These are phyloP conservation scores for Linum usitatissimum DNA, from an alignment of 345 rosid species.

Conservation along the genomic window DNA sequence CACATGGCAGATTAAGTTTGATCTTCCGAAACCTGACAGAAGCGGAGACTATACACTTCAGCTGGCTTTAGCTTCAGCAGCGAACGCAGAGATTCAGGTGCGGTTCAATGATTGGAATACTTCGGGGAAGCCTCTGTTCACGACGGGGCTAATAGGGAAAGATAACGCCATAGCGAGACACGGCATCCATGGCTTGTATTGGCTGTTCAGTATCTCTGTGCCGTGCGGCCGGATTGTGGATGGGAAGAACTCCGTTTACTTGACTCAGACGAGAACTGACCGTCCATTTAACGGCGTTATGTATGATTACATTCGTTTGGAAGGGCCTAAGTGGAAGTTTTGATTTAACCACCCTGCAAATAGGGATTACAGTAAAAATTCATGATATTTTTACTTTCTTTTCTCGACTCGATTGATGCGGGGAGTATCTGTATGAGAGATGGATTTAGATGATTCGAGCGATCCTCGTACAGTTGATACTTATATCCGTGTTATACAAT, in stretches of 20 bases:
- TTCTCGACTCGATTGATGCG: too few species aligned
- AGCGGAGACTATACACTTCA: constrained; percentile 46
- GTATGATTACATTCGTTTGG: constrained; percentile 87
- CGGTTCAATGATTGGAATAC: constrained; percentile 32
- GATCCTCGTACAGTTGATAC: too few species aligned
- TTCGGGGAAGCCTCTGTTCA: constrained; percentile 20
- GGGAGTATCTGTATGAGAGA: too few species aligned
- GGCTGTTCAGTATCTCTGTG: constrained; percentile 42
- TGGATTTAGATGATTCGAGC: too few species aligned
- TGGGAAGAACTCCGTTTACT: constrained; percentile 46
- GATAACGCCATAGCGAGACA: constrained; percentile 82
- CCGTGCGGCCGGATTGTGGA: constrained; percentile 23
- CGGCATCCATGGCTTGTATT: constrained; percentile 74
- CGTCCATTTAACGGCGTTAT: constrained; percentile 46
- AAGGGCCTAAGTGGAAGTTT: constrained; percentile 31
- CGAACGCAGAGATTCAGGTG: constrained; percentile 39
- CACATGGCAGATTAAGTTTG: constrained; percentile 60
- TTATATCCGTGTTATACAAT: too few species aligned
- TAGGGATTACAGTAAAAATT: too few species aligned
- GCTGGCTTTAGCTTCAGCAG: constrained; percentile 63
- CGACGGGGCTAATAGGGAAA: constrained; percentile 46
- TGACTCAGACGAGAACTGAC: constrained; percentile 40
- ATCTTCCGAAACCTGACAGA: constrained; percentile 21
- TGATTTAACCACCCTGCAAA: too few species aligned
- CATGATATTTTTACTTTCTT: too few species aligned